These are phyloP conservation scores for Aleurites moluccanus DNA, from an alignment of 441 rosid species.

Conservation along the genomic window DNA sequence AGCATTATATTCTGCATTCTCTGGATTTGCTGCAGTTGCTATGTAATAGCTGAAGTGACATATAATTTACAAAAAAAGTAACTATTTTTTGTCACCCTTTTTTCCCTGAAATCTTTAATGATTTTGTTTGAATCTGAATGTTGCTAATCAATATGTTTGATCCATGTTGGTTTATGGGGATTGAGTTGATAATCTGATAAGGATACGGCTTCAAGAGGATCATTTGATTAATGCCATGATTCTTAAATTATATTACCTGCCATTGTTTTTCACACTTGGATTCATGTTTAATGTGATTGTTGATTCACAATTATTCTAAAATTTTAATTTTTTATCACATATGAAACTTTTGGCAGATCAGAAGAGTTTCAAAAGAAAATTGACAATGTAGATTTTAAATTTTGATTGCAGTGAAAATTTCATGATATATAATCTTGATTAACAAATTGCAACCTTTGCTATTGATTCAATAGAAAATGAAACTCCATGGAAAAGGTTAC, in stretches of 20 bases:
- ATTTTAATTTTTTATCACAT: background rate
- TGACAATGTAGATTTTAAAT: background rate
- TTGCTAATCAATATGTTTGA: background rate
- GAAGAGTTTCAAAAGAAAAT: background rate
- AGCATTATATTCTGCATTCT: slow-evolving; percentile 18
- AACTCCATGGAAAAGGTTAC: background rate
- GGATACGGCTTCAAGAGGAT: slow-evolving; percentile 2
- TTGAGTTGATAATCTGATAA: background rate
- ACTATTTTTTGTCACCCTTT: background rate
- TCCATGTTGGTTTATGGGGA: background rate
- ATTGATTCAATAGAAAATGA: background rate
- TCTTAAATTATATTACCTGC: background rate
- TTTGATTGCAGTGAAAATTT: background rate
- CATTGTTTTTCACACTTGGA: no score
- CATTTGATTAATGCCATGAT: slow-evolving; percentile 5
- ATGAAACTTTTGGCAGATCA: slow-evolving; percentile 5
- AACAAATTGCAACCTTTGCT: background rate
- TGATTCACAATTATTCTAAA: background rate
- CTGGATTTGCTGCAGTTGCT: slow-evolving; percentile 20
- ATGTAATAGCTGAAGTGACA: background rate
- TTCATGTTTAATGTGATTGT: background rate
- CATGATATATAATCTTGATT: background rate
- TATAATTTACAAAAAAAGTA: background rate
- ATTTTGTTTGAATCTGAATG: slow-evolving; percentile 1
- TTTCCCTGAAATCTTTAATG: background rate